These are phyloP conservation scores for Coleophoma eucalyptorum DNA, from an alignment of 2,329 filamentous ascomycete genomes.

Conservation along the genomic window DNA sequence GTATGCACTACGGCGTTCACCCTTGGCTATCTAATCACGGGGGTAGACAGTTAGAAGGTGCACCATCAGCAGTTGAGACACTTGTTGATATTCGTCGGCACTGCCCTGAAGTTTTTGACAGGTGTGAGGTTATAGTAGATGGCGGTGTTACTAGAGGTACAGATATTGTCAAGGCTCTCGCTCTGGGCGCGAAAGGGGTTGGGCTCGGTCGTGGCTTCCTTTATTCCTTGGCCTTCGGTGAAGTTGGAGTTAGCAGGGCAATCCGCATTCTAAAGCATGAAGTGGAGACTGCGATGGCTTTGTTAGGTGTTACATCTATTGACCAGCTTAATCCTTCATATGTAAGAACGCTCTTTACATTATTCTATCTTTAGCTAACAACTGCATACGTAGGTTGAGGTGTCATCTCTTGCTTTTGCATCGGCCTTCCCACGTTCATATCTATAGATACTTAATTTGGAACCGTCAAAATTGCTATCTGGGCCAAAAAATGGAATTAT, in stretches of 20 bases:
- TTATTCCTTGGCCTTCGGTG: slow-evolving; percentile 45
- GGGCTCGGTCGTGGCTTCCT: slow-evolving; percentile 51
- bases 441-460: no score
- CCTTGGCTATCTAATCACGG: background rate
- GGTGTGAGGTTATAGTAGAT: slow-evolving; percentile 52
- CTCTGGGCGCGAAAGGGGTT: slow-evolving; percentile 57
- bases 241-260: slow-evolving; percentile 39
- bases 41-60: slow-evolving; percentile 15
- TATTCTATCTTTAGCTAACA: no score
- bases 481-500: no score
- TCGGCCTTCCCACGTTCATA: no score
- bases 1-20: background rate
- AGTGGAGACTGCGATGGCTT: slow-evolving; percentile 23
- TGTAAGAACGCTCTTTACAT: background rate
- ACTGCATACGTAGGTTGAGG: no score
- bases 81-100: slow-evolving; percentile 49
- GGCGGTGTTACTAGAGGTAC: slow-evolving; percentile 52
- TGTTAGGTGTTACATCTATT: background rate
- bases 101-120: slow-evolving; percentile 13
- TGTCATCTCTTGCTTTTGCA: no score
- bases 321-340: background rate
- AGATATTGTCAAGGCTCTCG: slow-evolving; percentile 57
- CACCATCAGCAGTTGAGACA: slow-evolving; percentile 53
- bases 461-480: no score
- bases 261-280: slow-evolving; percentile 47